Evolutionary conservation across 2,329 filamentous ascomycete species (phyloP).

Genomic region (Ophiostoma pallidulum): DNA sequence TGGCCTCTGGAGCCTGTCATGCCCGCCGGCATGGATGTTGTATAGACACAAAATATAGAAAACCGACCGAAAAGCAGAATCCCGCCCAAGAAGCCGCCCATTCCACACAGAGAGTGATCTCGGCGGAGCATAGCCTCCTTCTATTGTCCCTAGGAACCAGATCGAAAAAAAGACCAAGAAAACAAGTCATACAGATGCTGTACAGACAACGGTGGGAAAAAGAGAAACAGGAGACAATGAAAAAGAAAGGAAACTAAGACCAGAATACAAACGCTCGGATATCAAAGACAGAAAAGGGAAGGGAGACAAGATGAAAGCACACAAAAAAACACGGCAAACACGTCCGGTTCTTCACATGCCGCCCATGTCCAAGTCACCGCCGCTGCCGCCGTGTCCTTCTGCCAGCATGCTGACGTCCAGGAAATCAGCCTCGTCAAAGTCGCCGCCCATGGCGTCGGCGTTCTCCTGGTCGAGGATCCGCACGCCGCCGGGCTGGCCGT

Average conservation of each 20-base stretch:
- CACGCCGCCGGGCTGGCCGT: slow-evolving; percentile 6
- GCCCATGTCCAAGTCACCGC: slow-evolving; percentile 34
- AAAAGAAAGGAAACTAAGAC: background rate
- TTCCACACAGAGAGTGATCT: too few species aligned
- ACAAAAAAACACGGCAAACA: background rate
- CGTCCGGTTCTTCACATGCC: slow-evolving; percentile 15
- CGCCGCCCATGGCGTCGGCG: slow-evolving; percentile 34
- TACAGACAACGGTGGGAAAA: background rate
- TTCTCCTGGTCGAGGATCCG: slow-evolving; percentile 39
- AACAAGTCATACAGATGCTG: background rate
- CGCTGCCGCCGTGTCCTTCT: slow-evolving; percentile 19
- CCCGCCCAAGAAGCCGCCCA: too few species aligned
- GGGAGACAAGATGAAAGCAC: background rate
- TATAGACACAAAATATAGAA: background rate
- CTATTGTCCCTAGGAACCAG: background rate
- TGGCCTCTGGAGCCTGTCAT: too few species aligned
- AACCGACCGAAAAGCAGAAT: background rate
- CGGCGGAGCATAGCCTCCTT: too few species aligned
- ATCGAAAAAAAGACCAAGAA: background rate
- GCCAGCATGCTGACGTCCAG: slow-evolving; percentile 32
- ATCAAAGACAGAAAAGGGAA: slow-evolving; percentile 1
- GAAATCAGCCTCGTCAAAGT: slow-evolving; percentile 64
- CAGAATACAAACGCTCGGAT: background rate
- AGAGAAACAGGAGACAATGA: background rate
- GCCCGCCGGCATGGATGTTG: too few species aligned